phyloP scores from a whole-genome alignment of 257 asterid genomes.

The Solanum habrochaites region DNA sequence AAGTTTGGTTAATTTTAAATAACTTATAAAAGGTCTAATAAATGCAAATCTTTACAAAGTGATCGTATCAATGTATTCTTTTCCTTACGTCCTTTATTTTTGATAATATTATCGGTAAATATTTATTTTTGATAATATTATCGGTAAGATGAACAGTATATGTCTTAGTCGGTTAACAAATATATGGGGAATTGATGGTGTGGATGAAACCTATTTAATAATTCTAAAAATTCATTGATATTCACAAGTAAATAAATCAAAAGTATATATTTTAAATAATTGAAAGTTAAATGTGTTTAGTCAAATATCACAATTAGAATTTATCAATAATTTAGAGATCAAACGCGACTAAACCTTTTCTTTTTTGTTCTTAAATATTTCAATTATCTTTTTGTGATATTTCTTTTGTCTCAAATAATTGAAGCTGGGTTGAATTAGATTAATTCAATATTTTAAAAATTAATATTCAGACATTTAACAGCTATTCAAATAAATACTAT shows the following conservation, averaged over 20 bases:
- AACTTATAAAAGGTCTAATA: too few relatives aligned
- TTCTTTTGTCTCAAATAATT: background rate
- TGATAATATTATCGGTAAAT: too few relatives aligned
- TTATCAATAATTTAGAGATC: background rate
- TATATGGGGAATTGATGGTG: background rate
- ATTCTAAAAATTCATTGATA: background rate
- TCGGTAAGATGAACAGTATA: too few relatives aligned
- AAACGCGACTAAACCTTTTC: background rate
- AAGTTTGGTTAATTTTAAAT: background rate
- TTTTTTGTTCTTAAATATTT: background rate
- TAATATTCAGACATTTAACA: background rate
- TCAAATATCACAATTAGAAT: background rate
- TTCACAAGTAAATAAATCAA: background rate
- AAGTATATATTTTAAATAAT: background rate
- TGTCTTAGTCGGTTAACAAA: too few relatives aligned
- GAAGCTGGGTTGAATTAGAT: background rate
- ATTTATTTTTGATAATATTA: background rate
- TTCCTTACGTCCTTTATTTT: background rate
- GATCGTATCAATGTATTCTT: background rate
- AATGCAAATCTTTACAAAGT: too few relatives aligned
- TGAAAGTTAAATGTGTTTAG: background rate
- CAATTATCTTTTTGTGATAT: background rate
- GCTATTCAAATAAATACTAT: background rate
- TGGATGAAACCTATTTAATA: background rate
- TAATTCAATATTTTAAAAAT: background rate